A percentile compares a stretch with the other conserved stretches of the same genome.
phyloP scores from a whole-genome alignment of 306 rosid species.

The Prunus armeniaca region DNA sequence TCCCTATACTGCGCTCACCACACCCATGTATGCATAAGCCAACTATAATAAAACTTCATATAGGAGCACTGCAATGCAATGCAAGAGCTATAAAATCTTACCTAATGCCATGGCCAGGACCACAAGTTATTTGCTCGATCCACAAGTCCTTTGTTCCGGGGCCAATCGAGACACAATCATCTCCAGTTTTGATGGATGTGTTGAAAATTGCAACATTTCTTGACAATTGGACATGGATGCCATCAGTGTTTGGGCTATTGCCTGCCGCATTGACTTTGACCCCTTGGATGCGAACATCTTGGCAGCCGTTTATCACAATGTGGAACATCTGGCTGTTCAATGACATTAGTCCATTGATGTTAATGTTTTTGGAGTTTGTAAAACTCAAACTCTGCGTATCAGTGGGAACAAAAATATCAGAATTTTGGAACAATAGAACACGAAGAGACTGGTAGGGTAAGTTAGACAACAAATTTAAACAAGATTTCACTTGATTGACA shows the following conservation, averaged over 20 bases:
- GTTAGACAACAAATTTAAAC: too few species aligned
- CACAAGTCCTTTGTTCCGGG: conserved; percentile 26
- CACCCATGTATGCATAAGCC: too few species aligned
- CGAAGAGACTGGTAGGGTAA: too few species aligned
- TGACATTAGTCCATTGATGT: background rate
- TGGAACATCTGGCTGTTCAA: conserved; percentile 27
- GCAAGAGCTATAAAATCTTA: background rate
- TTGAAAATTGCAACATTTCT: conserved; percentile 16
- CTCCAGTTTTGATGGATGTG: conserved; percentile 23
- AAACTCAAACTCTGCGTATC: conserved; percentile 15
- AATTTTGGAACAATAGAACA: background rate
- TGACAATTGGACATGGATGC: conserved; percentile 25
- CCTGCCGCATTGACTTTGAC: conserved; percentile 5
- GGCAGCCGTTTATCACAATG: conserved; percentile 19
- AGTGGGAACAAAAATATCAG: background rate
- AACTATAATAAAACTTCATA: too few species aligned
- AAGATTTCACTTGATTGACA: background rate
- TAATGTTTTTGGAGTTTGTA: conserved; percentile 14
- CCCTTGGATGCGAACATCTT: conserved; percentile 11
- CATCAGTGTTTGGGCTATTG: conserved; percentile 24
- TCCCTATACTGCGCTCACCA: background rate
- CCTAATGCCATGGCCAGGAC: conserved; percentile 31
- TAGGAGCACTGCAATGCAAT: background rate
- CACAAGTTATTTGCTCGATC: conserved; percentile 23
- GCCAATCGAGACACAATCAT: conserved; percentile 32